Evolutionary conservation across 805 yeast genomes (phyloP), one percentile per base, ranked within the genome.

Genomic region (Blastobotrys peoriensis): DNA sequence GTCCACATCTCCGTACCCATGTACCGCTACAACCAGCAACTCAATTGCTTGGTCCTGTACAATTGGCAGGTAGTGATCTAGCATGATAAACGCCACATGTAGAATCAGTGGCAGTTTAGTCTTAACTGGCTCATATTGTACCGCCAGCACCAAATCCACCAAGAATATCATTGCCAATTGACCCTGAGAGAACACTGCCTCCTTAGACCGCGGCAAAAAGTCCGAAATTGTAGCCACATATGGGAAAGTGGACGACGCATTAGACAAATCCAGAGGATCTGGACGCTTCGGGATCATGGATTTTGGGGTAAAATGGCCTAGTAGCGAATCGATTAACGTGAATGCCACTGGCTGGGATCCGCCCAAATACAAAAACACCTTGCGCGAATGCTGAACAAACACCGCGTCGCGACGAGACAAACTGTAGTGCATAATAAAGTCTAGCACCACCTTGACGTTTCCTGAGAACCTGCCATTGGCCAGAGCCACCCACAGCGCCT

Each of bases 401-500:
- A 70, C 64, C 0, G 93, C 76, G 54, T 81, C 85, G 47, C 86
- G 76, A 41, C 83, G 71, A 34, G 79, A 78, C 44, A 89, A 66
- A 33, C 95, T 81, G 28, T 81, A 77, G 18, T 71, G 72, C 37
- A 86, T 69, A 36, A 87, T 68, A 57, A 79, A 93, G 37, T 81
- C 83, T 57, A 86, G 64, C 17, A 87, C 83, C 1, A 77, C 79
- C 37, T 79, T 79, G 17, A 82, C 81, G 55, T 91, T 88, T n/a
- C 68, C 71, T 23, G 76, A 73, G 22, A 76, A 73, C n/a, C 75
- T 73, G 3, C 83, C 86, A 40, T 75, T 78, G 1, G 94, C 96
- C n/a, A 93, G 68, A 0, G 97, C 91, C 3, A 86, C 87, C 99
- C 99, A 93, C 18, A 93, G 64, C 0, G 95, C 95, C 61, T 89